Percentiles rank a stretch among this genome's conserved stretches.
phyloP scores from a whole-genome alignment of 768 basidiomycete genomes.

The Suillus brevipes region DNA sequence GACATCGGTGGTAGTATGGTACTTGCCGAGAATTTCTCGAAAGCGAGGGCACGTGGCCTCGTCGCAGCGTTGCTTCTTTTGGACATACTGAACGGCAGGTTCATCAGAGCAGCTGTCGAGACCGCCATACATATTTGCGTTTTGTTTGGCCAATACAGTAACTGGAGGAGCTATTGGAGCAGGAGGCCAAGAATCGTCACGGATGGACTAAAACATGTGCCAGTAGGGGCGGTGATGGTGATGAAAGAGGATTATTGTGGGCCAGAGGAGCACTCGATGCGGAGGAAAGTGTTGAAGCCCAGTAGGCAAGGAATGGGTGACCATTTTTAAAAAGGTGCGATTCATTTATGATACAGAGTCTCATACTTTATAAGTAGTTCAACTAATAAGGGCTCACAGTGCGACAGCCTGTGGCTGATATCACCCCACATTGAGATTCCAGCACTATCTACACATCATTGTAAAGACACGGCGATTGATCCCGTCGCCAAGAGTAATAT shows the following conservation, averaged over 20 bases:
- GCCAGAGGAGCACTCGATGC: conserved; percentile 79
- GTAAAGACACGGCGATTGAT: too few species aligned
- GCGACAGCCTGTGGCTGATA: too few species aligned
- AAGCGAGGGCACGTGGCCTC: conserved; percentile 84
- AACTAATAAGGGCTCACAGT: too few species aligned
- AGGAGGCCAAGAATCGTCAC: conserved; percentile 44
- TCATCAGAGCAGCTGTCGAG: conserved; percentile 44
- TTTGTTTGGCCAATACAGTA: conserved; percentile 13
- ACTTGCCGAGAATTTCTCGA: conserved; percentile 69
- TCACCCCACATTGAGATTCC: too few species aligned
- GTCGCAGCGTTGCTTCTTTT: conserved; percentile 92
- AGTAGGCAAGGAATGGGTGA: conserved; percentile 88
- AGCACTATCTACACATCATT: too few species aligned
- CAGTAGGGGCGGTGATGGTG: conserved; percentile 81
- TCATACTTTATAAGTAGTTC: too few species aligned
- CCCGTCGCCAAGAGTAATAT: too few species aligned
- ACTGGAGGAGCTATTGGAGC: conserved; percentile 16
- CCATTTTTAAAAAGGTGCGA: conserved; percentile 84
- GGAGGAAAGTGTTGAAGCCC: conserved; percentile 98
- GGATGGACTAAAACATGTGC: too few species aligned
- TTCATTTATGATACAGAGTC: conserved; percentile 38
- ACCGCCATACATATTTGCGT: conserved; percentile 26
- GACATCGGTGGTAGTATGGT: conserved; percentile 59
- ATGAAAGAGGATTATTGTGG: conserved; percentile 62
- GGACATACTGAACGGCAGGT: conserved; percentile 91